These are phyloP conservation scores for Nigrospora sphaerica DNA, from an alignment of 2,329 filamentous ascomycete genomes.

Conservation along the genomic window DNA sequence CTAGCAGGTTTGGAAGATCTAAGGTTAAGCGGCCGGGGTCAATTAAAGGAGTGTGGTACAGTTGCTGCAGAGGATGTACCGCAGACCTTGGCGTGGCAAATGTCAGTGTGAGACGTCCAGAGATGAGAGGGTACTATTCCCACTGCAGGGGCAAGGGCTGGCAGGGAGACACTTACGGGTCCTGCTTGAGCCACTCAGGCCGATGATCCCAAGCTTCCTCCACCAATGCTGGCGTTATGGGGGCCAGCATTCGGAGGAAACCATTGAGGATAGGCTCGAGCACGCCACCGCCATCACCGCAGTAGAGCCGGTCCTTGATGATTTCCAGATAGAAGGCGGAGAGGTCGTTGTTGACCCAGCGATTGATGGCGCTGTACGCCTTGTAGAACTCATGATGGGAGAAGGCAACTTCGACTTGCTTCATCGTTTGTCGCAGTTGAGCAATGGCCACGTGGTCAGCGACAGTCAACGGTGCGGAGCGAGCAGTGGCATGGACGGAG, in stretches of 20 bases:
- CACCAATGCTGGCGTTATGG: slow-evolving; percentile 75
- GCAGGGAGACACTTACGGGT: slow-evolving; percentile 26
- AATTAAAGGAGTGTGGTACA: slow-evolving; percentile 37
- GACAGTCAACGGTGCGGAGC: slow-evolving; percentile 43
- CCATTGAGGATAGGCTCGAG: slow-evolving; percentile 63
- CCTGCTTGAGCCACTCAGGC: slow-evolving; percentile 54
- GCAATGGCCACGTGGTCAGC: slow-evolving; percentile 70
- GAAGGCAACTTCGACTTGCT: slow-evolving; percentile 58
- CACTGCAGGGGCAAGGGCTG: slow-evolving; percentile 29
- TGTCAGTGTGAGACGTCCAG: too few species aligned
- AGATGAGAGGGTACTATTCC: slow-evolving; percentile 9
- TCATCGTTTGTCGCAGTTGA: slow-evolving; percentile 62
- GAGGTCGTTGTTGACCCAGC: slow-evolving; percentile 75
- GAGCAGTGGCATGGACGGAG: slow-evolving; percentile 52
- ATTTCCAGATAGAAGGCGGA: slow-evolving; percentile 93
- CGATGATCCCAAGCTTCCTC: slow-evolving; percentile 83
- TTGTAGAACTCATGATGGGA: slow-evolving; percentile 75
- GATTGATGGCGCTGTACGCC: slow-evolving; percentile 65
- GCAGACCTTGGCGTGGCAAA: slow-evolving; percentile 14
- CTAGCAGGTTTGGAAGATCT: slow-evolving; percentile 31
- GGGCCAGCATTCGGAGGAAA: slow-evolving; percentile 70
- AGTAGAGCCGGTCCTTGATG: slow-evolving; percentile 87
- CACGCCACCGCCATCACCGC: slow-evolving; percentile 60
- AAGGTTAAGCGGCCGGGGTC: slow-evolving; percentile 28
- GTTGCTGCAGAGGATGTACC: slow-evolving; percentile 36